Conservation (phyloP, 352 stramenopile genomes). For the Phytopythium ostracodes region DNA sequence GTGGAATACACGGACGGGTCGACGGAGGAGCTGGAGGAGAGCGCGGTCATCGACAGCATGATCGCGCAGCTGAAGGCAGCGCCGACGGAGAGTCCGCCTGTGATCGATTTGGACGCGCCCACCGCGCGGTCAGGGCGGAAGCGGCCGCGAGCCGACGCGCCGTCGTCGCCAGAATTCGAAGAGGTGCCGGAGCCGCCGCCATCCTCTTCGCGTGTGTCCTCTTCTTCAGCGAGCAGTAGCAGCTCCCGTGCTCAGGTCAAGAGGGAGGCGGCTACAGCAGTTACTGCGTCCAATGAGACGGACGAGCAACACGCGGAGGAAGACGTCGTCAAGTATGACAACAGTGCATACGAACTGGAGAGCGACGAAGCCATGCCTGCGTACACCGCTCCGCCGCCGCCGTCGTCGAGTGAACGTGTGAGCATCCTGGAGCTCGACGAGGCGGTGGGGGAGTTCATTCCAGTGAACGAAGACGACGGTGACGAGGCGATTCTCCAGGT, state of each 20-base stretch:
- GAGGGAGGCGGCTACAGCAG: background rate
- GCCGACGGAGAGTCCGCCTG: constrained; percentile 6
- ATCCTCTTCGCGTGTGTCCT: background rate
- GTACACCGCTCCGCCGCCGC: background rate
- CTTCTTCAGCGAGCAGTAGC: background rate
- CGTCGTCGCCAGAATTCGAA: constrained; percentile 1
- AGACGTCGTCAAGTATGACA: background rate
- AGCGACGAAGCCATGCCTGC: background rate
- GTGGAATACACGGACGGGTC: constrained; percentile 51
- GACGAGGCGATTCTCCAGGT: too few species aligned
- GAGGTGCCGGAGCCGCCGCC: constrained; percentile 14
- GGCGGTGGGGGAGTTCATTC: constrained; percentile 24
- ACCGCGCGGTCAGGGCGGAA: constrained; percentile 12
- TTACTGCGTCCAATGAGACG: background rate
- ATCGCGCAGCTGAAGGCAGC: constrained; percentile 33
- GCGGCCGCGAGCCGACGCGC: constrained; percentile 15
- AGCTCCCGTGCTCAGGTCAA: background rate
- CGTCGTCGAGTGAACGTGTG: background rate
- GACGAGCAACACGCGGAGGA: background rate
- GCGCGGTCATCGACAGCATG: constrained; percentile 58
- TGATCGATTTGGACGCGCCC: constrained; percentile 9
- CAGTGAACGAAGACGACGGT: constrained; percentile 20
- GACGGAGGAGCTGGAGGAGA: constrained; percentile 42
- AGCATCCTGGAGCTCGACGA: constrained; percentile 35
- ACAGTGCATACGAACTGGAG: background rate